phyloP scores from a whole-genome alignment of 257 asterid species.

The Nemophila menziesii region DNA sequence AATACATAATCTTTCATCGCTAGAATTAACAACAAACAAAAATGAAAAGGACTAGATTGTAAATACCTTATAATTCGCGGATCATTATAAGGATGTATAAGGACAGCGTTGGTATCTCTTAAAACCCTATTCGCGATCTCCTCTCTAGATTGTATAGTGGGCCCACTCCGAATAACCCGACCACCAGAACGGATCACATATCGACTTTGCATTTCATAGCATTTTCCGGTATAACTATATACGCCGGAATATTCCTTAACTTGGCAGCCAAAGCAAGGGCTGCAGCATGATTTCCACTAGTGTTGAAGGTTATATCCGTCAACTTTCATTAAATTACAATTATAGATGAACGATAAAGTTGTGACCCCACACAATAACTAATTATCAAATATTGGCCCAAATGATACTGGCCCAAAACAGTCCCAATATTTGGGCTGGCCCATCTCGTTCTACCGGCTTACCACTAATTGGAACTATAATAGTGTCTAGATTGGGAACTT shows the following conservation, averaged over 20 bases:
- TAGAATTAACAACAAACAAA: too few relatives aligned
- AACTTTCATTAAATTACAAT: conserved; percentile 10
- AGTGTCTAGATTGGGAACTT: conserved; percentile 63
- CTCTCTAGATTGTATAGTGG: conserved; percentile 62
- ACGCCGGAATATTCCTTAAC: conserved; percentile 77
- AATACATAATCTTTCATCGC: too few relatives aligned
- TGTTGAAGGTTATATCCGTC: conserved; percentile 18
- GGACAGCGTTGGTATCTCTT: conserved; percentile 65
- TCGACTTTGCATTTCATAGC: conserved; percentile 97
- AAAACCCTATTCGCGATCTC: conserved; percentile 54
- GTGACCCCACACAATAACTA: too few relatives aligned
- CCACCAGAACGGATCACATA: conserved; percentile 80
- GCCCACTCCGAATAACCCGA: conserved; percentile 73
- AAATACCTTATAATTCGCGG: conserved; percentile 68
- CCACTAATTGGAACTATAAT: conserved; percentile 82
- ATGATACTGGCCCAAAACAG: too few relatives aligned
- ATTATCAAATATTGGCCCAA: too few relatives aligned
- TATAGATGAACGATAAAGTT: conserved; percentile 3
- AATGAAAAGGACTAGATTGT: neutral
- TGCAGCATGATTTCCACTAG: conserved; percentile 98
- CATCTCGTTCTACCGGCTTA: too few relatives aligned
- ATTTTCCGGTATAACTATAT: conserved; percentile 61
- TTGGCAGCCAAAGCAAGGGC: conserved; percentile 96
- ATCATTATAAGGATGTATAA: conserved; percentile 85
- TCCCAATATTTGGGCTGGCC: too few relatives aligned